Base-by-base conservation (phyloP, 257 asterid species). In the Capsicum rhomboideum region DNA sequence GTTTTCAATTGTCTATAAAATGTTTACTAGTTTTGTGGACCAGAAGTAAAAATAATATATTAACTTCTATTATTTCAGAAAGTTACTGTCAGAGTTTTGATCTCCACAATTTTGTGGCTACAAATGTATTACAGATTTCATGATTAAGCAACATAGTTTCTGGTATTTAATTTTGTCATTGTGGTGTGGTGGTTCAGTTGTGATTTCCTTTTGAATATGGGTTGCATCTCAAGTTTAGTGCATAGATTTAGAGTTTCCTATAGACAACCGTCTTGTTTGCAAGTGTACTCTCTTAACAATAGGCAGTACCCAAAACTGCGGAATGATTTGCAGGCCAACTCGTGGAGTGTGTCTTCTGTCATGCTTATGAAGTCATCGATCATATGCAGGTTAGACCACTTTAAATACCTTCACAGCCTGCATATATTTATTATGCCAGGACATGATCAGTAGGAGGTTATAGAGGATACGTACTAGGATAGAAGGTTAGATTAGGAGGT, bases 1-100 rank as follows among this genome's bases (percentile, higher is more conserved):
- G 86, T 75, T 87, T 78, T 6, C 78, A 87, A 82, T 82, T 92
- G 93, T 91, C 87, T 87, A 88, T 91, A 90, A 10, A 23, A 66
- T 83, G 83, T 86, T 78, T 31, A 64, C 58, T 23, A 46, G 6
- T 6, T 82, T 82, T 82, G 67, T 67, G 68, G 85, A 77, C 26
- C 82, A 77, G 18, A 77, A 50, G 63, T 50, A 13, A 50, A 49
- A 77, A 77, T 77, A 77, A 77, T 77, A 16, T 77, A 50, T 52
- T 44, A 16, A 14, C 5, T 75, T 16, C 3, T 26, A 50, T 75
- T 75, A 23, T 4, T 77, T 28, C 6, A 16, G 12, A 28, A 26
- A 44, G 82, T 46, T 50, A 50, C 82, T 50, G 46, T 26, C 63
- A 28, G 63, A 28, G 46, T 52, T 50, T 34, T 4, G 82, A 28